Base-by-base conservation (phyloP, 805 yeast genomes). In the Helenozyma baotianmanensis region DNA sequence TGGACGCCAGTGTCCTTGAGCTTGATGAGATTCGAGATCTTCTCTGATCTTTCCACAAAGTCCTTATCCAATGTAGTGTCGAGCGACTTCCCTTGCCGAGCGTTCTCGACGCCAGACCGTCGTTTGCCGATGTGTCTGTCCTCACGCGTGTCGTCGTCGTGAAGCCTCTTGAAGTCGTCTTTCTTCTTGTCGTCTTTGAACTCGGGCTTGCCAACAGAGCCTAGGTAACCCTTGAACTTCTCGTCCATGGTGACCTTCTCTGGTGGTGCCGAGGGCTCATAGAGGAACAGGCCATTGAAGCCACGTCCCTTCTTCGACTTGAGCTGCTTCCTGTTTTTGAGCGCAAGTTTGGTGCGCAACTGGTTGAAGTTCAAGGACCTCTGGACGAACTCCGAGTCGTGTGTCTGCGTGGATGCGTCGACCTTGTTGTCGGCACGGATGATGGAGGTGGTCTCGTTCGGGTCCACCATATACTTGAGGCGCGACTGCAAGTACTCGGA, bases 321-420 rank as follows among this genome's bases (percentile, higher is more conserved):
- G 13, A 36, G 32, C 8, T 27, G 33, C 17, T 17, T 30, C 15
- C 38, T 33, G 29, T 16, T 41, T 32, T 23, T 35, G 25, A 30
- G 32, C 19, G 44, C 43, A 14, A 45, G 28, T 27, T 40, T 48
- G 31, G 47, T 42, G 14, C 47, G 42, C 11, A 47, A 36, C 6
- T 38, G 44, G 16, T 42, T 50, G 30, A 59, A 62, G 21, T 53
- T 48, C 35, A 65, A 51, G 10, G 50, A 38, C 17, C 46, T 50
- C 14, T 54, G 47, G 25, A 66, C 48, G 21, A 48, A 61, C 27
- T 52, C 48, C 21, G 40, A 22, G 35, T 60, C 58, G 30, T 56
- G 64, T 2, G 72, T 67, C 40, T 67, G 72, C 5, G 72, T 67
- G 7, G 66, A 35, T 2, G 66, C 56, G 35, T 67, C 71, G 4